phyloP scores from a whole-genome alignment of 2,329 filamentous ascomycete genomes.

The Penicillium hesseltinei region DNA sequence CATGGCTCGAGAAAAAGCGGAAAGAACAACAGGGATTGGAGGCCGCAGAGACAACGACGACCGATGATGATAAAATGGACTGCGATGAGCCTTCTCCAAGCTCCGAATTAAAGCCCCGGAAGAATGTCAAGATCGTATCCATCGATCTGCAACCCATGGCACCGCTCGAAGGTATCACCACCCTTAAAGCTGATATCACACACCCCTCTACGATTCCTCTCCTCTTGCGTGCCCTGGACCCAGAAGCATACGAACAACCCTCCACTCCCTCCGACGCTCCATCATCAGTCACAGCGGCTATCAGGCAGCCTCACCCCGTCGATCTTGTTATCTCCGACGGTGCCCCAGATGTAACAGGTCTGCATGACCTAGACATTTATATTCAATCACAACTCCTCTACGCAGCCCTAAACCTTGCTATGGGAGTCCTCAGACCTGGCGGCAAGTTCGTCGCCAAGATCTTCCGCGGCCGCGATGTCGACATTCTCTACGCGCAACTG shows the following conservation, averaged over 20 bases:
- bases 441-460: constrained; percentile 98
- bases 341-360: constrained; percentile 90
- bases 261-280: constrained; percentile 30
- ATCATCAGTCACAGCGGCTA: constrained; percentile 30
- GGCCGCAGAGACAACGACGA: constrained; percentile 16
- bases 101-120: constrained; percentile 50
- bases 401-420: constrained; percentile 85
- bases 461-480: constrained; percentile 92
- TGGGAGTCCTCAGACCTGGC: constrained; percentile 87
- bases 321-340: constrained; percentile 95
- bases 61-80: constrained; percentile 24
- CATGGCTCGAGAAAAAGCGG: constrained; percentile 82
- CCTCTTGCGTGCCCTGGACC: constrained; percentile 79
- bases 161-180: constrained; percentile 86
- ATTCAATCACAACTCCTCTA: constrained; percentile 95
- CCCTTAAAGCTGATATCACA: constrained; percentile 91
- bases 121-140: constrained; percentile 87
- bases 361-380: constrained; percentile 98
- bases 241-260: constrained; percentile 56
- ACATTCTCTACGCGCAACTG: constrained; percentile 88
- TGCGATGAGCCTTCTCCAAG: constrained; percentile 27
- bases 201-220: constrained; percentile 93
- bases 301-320: constrained; percentile 69
- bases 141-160: constrained; percentile 97
- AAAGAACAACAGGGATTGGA: constrained; percentile 46